Percentiles rank a stretch among this genome's conserved stretches.
Evolutionary conservation across 2,329 filamentous ascomycete genomes (phyloP).

Genomic region (Diplodia mutila): DNA sequence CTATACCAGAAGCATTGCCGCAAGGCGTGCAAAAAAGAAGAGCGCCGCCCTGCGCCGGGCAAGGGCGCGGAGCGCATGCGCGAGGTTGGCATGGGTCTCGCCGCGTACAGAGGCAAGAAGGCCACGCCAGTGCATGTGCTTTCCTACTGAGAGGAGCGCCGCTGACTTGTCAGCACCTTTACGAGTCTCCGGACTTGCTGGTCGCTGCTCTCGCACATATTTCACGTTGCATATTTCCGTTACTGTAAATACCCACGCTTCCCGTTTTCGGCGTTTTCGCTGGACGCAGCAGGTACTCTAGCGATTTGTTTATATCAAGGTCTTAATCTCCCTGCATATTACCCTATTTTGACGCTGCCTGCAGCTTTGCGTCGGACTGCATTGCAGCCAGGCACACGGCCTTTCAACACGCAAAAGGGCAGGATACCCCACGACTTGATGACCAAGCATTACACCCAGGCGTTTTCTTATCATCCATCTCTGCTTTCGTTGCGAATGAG

Average conservation of each 20-base stretch:
- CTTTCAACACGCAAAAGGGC: conserved; percentile 9
- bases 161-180: conserved; percentile 38
- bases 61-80: conserved; percentile 92
- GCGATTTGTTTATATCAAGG: conserved; percentile 20
- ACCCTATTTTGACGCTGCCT: conserved; percentile 17
- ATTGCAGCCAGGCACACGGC: neutral
- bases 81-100: conserved; percentile 86
- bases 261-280: conserved; percentile 19
- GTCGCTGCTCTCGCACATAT: conserved; percentile 41
- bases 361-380: neutral
- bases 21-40: conserved; percentile 69
- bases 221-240: conserved; percentile 22
- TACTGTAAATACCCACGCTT: conserved; percentile 27
- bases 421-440: conserved; percentile 17
- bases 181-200: conserved; percentile 41
- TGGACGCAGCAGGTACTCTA: conserved; percentile 24
- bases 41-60: conserved; percentile 74
- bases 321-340: conserved; percentile 20
- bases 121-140: conserved; percentile 47
- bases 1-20: conserved; percentile 88
- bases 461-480: conserved; percentile 17
- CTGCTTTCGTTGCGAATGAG: conserved; percentile 22
- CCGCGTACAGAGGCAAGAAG: conserved; percentile 71
- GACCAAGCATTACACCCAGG: conserved; percentile 20
- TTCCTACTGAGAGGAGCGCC: conserved; percentile 49